Base-by-base conservation (phyloP, 345 rosid species). In the Nephelium lappaceum region DNA sequence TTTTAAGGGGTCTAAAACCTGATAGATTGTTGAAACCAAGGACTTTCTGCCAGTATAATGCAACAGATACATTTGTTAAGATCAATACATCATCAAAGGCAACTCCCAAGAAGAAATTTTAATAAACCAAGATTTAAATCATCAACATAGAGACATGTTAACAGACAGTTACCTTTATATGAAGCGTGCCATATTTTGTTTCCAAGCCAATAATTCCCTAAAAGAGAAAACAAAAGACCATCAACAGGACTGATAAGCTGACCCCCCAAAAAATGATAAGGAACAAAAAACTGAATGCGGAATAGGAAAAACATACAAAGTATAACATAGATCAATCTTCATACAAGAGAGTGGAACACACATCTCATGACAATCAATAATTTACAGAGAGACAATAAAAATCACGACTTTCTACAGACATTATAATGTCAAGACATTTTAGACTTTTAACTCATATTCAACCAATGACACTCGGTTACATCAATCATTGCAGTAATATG, bases 181-280 rank as follows among this genome's bases (percentile, higher is more conserved):
- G 97, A 80, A 96, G 84, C 77, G 88, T 86, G 7, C 99, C 98
- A 19, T 90, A 86, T 77, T 91, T 85, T 9, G 99, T 94, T 84
- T 89, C 92, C 84, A 94, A 77, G 73, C 93, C 95, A 82, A 96
- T 81, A 83, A 96, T 84, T 38, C 98, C 99, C 99, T 94, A 78
- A 77, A 78, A 64, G 60, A 69, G 69, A 71, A 64, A 75, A 71
- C 8, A 47, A 1, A 55, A 74, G 31, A 79, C 64, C 64, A 61
- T 73, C 71, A 78, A 31, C 39, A 15, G 12, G 25, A 8, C 3
- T 74, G 62, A 45, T 60, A 53, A 55, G 69, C 69, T 18, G 65
- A 66, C 11, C 39, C 53, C 49, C 62, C 21, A 23, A 75, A 75
- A n/a, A 62, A 0, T 43, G 57, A 25, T 25, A 38, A 67, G 47